Base-by-base conservation (phyloP, 805 yeast species). In the Cyberlindnera maritima region DNA sequence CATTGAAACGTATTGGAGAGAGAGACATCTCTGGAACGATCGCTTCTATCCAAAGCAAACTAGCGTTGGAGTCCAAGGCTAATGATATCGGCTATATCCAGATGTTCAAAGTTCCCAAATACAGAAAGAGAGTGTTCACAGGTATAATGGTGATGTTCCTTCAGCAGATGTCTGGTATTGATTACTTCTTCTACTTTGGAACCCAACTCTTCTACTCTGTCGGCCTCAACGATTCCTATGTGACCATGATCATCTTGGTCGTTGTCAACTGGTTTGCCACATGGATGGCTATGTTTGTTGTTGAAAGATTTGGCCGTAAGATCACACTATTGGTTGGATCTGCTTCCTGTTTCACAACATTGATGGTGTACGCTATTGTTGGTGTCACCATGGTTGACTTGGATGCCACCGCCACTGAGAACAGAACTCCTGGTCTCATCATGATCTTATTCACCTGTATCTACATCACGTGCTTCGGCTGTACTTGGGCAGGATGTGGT, bases 171-270 rank as follows among this genome's bases (percentile, higher is more conserved):
- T 73, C 80, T 26, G 89, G 89, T 48, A 76, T 81, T 47, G 82
- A 83, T 67, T 83, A 80, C 66, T 79, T 82, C 54, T 81, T 83
- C 68, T 82, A 80, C 64, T 83, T 76, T 55, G 83, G 85, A 36
- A 76, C 82, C 14, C 65, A 76, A 10, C 73, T 83, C 49, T 81
- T 84, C 40, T 71, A 59, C 58, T 72, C 77, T 44, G 77, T 73
- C 43, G 79, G 79, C 47, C 66, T 80, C 63, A 58, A 63, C 36
- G 80, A 79, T 59, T 72, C 83, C 14, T 79, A 72, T 59, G 69
- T 74, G 51, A 77, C 83, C 14, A 72, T 81, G 25, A 74, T 81
- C 51, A 68, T 81, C 40, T 61, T 79, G 48, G 80, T 80, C 56
- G 63, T 75, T 40, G 75, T 79, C 46, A 78, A 79, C 62, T 76